Evolutionary conservation across 768 basidiomycete species (phyloP), one percentile per base, ranked within the genome.

Genomic region (Mycena epipterygia): DNA sequence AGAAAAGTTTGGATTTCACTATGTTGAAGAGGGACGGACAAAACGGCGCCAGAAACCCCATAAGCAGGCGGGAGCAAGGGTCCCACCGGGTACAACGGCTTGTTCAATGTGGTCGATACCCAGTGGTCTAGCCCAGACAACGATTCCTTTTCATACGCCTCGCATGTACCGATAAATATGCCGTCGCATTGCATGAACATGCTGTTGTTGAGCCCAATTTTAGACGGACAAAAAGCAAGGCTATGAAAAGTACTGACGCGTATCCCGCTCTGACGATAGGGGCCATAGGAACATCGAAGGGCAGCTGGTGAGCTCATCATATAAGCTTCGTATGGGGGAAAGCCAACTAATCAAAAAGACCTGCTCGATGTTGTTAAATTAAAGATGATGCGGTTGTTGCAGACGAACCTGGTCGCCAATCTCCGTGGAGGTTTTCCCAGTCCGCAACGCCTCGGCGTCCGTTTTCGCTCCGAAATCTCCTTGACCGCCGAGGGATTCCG

Each of bases 401-500:
- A 5, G 9, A 41, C 61, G 5, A 58, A 77, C 76, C 69, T 73
- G 30, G n/a, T 75, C 64, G 32, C 61, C 68, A 30, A 77, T 68
- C 25, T 77, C 75, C 16, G 44, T 35, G 2, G 64, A 0, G 25
- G 52, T 29, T 33, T 59, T 58, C 23, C 71, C 67, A 0, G 67
- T 75, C 1, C 64, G 64, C 17, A 49, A 52, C 3, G 61, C 76
- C 35, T 72, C 73, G 25, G 49, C 67, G 17, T 71, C 63, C 30
- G 66, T 71, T 46, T 63, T 70, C 16, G 70, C 67, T 5, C 63
- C 58, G 29, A 73, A 35, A 57, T 77, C 66, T 11, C 75, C 76
- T 2, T 67, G 32, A 2, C 76, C 76, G 5, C 76, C 76, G 6
- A 74, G 37, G 5, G 71, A 69, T 48, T 76, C 73, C 0, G 76